phyloP scores from a whole-genome alignment of 768 basidiomycete species.

The Podaxis carcinomalis region DNA sequence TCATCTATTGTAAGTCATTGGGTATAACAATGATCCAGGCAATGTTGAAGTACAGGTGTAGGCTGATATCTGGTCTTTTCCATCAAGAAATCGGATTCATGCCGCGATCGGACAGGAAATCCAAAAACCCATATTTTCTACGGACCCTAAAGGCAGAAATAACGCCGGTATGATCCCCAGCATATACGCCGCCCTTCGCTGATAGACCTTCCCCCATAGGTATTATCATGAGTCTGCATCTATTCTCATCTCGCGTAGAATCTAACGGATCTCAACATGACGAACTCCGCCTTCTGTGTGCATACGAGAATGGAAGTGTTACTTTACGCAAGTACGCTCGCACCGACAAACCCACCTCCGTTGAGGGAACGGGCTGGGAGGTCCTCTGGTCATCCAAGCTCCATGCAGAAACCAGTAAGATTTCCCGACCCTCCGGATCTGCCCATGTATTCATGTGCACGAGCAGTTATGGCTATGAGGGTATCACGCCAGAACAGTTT shows the following conservation, averaged over 20 bases:
- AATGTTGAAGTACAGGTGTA: slow-evolving; percentile 24
- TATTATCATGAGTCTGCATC: slow-evolving; percentile 85
- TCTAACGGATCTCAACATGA: slow-evolving; percentile 26
- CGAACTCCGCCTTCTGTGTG: slow-evolving; percentile 61
- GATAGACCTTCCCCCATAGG: slow-evolving; percentile 37
- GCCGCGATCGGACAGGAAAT: slow-evolving; percentile 74
- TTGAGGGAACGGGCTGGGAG: slow-evolving; percentile 76
- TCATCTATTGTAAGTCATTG: slow-evolving; percentile 62
- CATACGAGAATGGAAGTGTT: slow-evolving; percentile 89
- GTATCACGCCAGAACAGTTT: slow-evolving; percentile 54
- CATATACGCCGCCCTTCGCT: neutral
- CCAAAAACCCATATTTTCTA: slow-evolving; percentile 29
- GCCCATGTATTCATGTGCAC: neutral
- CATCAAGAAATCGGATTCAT: slow-evolving; percentile 64
- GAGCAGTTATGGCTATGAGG: slow-evolving; percentile 80
- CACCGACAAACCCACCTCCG: slow-evolving; percentile 39
- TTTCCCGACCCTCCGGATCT: neutral
- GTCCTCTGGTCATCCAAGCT: slow-evolving; percentile 59
- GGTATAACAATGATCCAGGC: neutral
- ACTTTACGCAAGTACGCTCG: slow-evolving; percentile 52
- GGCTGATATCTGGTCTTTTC: slow-evolving; percentile 88
- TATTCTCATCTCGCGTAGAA: slow-evolving; percentile 35
- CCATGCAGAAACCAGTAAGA: slow-evolving; percentile 71
- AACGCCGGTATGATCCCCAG: slow-evolving; percentile 44
- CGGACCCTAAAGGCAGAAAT: slow-evolving; percentile 46